Evolutionary conservation across 2,329 filamentous ascomycete genomes (phyloP).

Genomic region (Pseudomassariella vexata): DNA sequence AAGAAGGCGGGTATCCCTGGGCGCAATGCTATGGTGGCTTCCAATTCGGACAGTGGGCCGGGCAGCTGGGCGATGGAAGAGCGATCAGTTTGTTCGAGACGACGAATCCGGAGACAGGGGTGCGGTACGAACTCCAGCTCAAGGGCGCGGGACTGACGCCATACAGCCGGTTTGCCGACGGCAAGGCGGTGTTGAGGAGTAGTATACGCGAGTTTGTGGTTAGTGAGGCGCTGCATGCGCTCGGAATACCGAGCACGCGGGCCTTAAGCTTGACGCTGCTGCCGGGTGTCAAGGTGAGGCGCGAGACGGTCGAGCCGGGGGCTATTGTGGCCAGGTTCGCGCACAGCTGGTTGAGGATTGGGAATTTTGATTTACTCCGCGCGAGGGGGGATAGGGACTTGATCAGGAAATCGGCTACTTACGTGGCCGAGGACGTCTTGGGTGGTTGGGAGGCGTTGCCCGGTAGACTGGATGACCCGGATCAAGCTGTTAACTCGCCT

Average conservation of each 20-base stretch:
- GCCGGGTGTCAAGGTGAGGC: constrained; percentile 64
- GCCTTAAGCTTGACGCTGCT: constrained; percentile 77
- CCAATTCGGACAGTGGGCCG: constrained; percentile 82
- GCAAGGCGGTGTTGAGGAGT: constrained; percentile 85
- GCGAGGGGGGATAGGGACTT: constrained; percentile 72
- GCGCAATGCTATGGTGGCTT: constrained; percentile 94
- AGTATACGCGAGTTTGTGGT: constrained; percentile 94
- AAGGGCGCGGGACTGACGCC: constrained; percentile 93
- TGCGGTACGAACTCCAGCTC: constrained; percentile 82
- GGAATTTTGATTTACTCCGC: constrained; percentile 91
- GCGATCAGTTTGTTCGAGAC: constrained; percentile 93
- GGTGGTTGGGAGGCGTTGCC: constrained; percentile 83
- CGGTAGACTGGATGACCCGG: constrained; percentile 46
- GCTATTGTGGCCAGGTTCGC: constrained; percentile 92
- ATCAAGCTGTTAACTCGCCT: constrained; percentile 38
- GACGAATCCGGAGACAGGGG: constrained; percentile 65
- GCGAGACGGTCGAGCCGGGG: constrained; percentile 81
- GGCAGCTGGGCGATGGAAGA: constrained; percentile 89
- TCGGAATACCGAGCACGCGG: constrained; percentile 80
- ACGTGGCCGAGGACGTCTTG: constrained; percentile 82
- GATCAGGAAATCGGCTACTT: constrained; percentile 70
- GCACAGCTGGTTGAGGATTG: constrained; percentile 83
- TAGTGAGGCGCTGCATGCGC: constrained; percentile 79
- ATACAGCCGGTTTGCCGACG: constrained; percentile 94
- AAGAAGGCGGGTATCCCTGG: constrained; percentile 80